Evolutionary conservation across 306 rosid genomes (phyloP), one percentile per base, ranked within the genome.

Genomic region (Sicyos baderoa): DNA sequence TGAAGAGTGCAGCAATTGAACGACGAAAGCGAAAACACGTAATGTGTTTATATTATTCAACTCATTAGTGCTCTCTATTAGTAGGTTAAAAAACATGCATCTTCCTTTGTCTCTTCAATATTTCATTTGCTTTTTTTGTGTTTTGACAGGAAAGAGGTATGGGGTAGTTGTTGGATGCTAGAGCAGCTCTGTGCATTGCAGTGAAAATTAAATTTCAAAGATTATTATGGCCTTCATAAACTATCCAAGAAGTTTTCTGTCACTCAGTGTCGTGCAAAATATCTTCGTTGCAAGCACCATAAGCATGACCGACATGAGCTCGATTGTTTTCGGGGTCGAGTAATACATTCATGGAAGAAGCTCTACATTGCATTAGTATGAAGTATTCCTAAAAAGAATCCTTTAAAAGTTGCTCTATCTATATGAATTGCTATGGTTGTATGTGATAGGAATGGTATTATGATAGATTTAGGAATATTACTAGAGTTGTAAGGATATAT

Each of bases 11-110:
- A 61, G 79, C 83, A 11, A 81, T 80, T 63, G 98, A 93, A 76
- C 80, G 94, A 76, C 84, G 97, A 75, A 93, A 90, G 86, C 88
- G 99, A 79, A 93, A 90, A 88, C 87, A 78, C 44, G 79, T 54
- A 72, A 63, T 13, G 21, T 65, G 13, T 21, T 35, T 19, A 15
- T 29, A 40, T 17, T 12, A 17, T 29, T 68, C 18, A 50, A 51
- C 5, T 66, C 52, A 56, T 44, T 2, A 0, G 3, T 35, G 55
- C 0, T 22, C 75, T 66, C 54, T 45, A 65, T 48, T 5, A 66
- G 42, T 22, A 47, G 13, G 22, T 47, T 45, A 67, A 17, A 48
- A 22, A 9, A 40, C 56, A 48, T 7, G 21, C 54, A 16, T 19
- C 4, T 65, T 63, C 51, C 49, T 42, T 45, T 22, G 7, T 0